Conservation (phyloP, 2,329 filamentous ascomycete species). For the Chrysoporthe austroafricana region DNA sequence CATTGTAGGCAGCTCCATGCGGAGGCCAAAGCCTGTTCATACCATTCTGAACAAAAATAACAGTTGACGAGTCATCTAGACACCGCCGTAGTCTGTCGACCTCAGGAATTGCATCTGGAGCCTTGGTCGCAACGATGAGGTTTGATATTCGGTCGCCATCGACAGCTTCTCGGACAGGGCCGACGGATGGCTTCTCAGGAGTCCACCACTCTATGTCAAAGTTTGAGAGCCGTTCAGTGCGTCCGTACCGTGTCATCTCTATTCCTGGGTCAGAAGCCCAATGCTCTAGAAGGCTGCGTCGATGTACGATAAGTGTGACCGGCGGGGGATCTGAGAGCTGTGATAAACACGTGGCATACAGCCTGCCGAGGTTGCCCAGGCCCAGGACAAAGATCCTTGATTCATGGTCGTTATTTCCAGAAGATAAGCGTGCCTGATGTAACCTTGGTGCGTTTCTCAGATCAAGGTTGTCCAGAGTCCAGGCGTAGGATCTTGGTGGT, state of each 20-base stretch:
- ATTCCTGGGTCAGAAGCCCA: constrained; percentile 52
- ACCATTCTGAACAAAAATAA: constrained; percentile 88
- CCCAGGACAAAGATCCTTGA: constrained; percentile 78
- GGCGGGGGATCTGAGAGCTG: constrained; percentile 65
- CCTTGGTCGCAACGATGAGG: constrained; percentile 80
- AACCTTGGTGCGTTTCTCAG: constrained; percentile 1
- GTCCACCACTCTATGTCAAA: constrained; percentile 61
- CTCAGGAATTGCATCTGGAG: constrained; percentile 67
- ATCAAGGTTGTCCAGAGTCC: constrained; percentile 30
- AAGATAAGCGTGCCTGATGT: constrained; percentile 25
- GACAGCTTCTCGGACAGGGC: constrained; percentile 46
- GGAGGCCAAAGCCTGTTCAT: constrained; percentile 71
- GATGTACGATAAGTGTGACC: constrained; percentile 79
- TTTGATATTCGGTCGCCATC: constrained; percentile 60
- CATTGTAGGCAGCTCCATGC: constrained; percentile 48
- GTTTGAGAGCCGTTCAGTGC: constrained; percentile 37
- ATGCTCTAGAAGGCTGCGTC: constrained; percentile 50
- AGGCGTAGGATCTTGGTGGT: constrained; percentile 30
- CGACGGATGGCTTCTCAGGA: constrained; percentile 43
- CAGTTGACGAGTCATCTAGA: constrained; percentile 65
- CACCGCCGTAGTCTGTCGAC: constrained; percentile 63
- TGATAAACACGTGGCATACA: constrained; percentile 75
- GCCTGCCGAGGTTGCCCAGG: constrained; percentile 77
- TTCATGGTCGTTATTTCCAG: constrained; percentile 19
- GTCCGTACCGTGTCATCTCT: constrained; percentile 45